A percentile compares a stretch with the other conserved stretches of the same genome.
Evolutionary conservation across 768 basidiomycete species (phyloP).

Genomic region (Lentinula sp.): DNA sequence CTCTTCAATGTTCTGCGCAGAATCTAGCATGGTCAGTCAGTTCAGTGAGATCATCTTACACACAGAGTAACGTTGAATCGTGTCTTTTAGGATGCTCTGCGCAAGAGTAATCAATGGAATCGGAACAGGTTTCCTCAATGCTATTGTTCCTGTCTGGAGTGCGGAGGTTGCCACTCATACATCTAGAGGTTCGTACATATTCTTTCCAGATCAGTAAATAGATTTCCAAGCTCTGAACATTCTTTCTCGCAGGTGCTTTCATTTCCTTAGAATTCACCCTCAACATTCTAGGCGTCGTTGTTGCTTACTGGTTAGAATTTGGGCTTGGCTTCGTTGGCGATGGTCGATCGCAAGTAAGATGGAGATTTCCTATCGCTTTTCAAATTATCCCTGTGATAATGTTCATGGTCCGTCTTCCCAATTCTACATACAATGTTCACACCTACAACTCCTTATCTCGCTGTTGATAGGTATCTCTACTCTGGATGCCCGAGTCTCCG

Average conservation of each 20-base stretch:
- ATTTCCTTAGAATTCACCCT: constrained; percentile 38
- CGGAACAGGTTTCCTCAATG: constrained; percentile 37
- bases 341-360: constrained; percentile 29
- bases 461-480: constrained; percentile 19
- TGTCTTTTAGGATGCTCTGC: constrained; percentile 33
- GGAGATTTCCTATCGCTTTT: constrained; percentile 39
- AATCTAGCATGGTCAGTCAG: constrained; percentile 30
- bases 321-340: constrained; percentile 37
- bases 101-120: constrained; percentile 38
- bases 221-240: background rate
- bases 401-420: constrained; percentile 25
- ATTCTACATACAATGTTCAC: background rate
- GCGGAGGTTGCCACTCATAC: constrained; percentile 40
- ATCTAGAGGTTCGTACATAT: constrained; percentile 21
- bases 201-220: background rate
- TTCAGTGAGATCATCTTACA: background rate
- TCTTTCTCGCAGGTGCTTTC: constrained; percentile 26
- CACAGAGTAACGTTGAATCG: background rate
- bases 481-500: constrained; percentile 32
- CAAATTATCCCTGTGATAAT: constrained; percentile 33
- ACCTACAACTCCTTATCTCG: background rate
- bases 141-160: constrained; percentile 39
- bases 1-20: constrained; percentile 35
- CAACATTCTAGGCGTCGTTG: constrained; percentile 34
- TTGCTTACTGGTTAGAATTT: constrained; percentile 42